Base-by-base conservation (phyloP, 306 rosid genomes). In the Casuarina glauca region DNA sequence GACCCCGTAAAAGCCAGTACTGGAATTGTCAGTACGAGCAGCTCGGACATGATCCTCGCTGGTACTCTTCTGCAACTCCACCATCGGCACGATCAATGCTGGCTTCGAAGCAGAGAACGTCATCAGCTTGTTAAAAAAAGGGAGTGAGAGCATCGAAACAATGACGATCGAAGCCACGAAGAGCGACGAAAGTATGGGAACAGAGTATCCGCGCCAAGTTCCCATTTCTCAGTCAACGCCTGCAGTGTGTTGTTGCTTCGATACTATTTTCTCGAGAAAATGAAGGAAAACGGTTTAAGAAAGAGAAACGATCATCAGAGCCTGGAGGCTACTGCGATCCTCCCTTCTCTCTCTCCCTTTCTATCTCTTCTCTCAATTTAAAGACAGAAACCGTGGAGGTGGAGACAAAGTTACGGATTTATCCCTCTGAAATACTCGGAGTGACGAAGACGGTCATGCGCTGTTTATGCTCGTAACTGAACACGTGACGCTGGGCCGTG, bases 201-300 rank as follows among this genome's bases (percentile, higher is more conserved):
- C 32, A 8, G 62, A 70, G 53, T 17, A 72, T 60, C 43, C 74
- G 1, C 11, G 62, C 17, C 39, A 32, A 26, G 43, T 45, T 42
- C 51, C 41, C 81, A 72, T 71, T 74, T 45, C 45, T 45, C 41
- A 48, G 70, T 69, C 41, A 49, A 4, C 17, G 5, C 9, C 51
- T 72, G 39, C 6, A 12, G 39, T 69, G 77, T 70, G 79, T 78
- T 79, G 85, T 39, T 68, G 58, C 78, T 43, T 50, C 4, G 72
- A 79, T 4, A 58, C 7, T 69, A 16, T 11, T 75, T 80, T 74
- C 55, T 17, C 3, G 72, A 35, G 64, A 49, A 82, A 67, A 19
- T 7, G 26, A 35, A 44, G 43, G 75, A 71, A 9, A 71, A 46
- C 41, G 26, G 75, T 20, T 51, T 69, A 36, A 62, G 61, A 72